A percentile compares a stretch with the other conserved stretches of the same genome.
phyloP scores from a whole-genome alignment of 2,329 filamentous ascomycete species.

The Trichoderma sp. region DNA sequence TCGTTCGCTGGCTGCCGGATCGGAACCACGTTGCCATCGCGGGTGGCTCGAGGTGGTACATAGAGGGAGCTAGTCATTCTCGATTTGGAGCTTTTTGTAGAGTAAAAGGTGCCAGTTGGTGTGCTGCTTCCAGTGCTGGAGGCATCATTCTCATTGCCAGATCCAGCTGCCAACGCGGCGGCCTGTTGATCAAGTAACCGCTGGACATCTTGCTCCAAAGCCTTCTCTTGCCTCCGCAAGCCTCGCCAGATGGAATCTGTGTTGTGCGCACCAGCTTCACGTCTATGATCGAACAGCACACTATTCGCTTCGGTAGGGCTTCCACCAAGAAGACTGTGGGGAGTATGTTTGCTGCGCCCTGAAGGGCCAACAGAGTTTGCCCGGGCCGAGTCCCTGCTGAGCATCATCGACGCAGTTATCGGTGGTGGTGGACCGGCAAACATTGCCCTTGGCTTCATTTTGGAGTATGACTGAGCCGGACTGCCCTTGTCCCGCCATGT shows the following conservation, averaged over 20 bases:
- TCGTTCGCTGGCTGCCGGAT: conserved; percentile 53
- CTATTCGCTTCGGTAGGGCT: conserved; percentile 28
- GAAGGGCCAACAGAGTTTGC: conserved; percentile 3
- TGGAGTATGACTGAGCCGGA: conserved; percentile 33
- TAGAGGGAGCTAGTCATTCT: conserved; percentile 44
- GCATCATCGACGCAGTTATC: conserved; percentile 43
- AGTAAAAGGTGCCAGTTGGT: conserved; percentile 40
- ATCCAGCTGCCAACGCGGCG: conserved; percentile 40
- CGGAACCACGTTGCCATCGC: conserved; percentile 54
- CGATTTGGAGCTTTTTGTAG: conserved; percentile 39
- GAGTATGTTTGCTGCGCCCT: neutral
- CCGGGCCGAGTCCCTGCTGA: conserved; percentile 24
- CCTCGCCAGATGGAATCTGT: conserved; percentile 47
- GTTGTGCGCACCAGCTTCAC: conserved; percentile 29
- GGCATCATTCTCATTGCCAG: conserved; percentile 31
- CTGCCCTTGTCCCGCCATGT: conserved; percentile 28
- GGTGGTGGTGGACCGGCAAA: conserved; percentile 52
- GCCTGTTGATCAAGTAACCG: conserved; percentile 49
- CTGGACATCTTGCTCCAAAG: conserved; percentile 48
- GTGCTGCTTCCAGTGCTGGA: conserved; percentile 43
- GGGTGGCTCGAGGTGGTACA: conserved; percentile 36
- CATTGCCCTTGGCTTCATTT: conserved; percentile 34
- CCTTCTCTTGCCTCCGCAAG: conserved; percentile 45
- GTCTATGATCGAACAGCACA: conserved; percentile 39
- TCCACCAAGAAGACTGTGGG: conserved; percentile 5